A percentile compares a stretch with the other conserved stretches of the same genome.
These are phyloP conservation scores for Mycocentrospora acerina DNA, from an alignment of 2,329 filamentous ascomycete genomes.

Conservation along the genomic window DNA sequence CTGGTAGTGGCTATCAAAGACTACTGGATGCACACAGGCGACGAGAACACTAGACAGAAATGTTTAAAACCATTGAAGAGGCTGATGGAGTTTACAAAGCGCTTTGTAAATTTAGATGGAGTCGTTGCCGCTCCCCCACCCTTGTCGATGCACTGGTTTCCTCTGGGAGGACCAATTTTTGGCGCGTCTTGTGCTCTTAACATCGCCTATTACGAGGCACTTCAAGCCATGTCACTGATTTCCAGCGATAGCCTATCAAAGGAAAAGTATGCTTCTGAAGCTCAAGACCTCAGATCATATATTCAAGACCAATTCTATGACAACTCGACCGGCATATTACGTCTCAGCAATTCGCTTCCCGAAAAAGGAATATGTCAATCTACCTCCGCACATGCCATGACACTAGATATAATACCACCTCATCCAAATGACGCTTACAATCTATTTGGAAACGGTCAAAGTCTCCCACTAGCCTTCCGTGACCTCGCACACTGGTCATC, in stretches of 20 bases:
- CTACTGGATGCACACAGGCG: conserved; percentile 9
- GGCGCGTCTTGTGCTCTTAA: conserved; percentile 7
- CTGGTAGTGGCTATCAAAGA: conserved; percentile 7
- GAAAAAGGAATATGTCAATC: conserved; percentile 7
- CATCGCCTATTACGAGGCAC: conserved; percentile 9
- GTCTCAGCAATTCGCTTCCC: conserved; percentile 1
- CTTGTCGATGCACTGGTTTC: conserved; percentile 11
- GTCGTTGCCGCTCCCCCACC: conserved; percentile 6
- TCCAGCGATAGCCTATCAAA: neutral
- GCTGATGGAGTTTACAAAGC: conserved; percentile 3
- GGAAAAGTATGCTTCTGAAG: conserved; percentile 1
- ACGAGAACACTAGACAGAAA: conserved; percentile 1
- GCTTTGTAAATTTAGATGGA: conserved; percentile 1
- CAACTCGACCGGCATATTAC: conserved; percentile 1
- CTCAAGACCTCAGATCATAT: conserved; percentile 1
- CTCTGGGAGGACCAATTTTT: conserved; percentile 10
- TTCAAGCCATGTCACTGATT: conserved; percentile 4
- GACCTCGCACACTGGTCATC: conserved; percentile 8
- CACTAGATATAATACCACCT: neutral
- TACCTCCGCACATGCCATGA: conserved; percentile 6
- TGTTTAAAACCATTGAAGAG: conserved; percentile 1
- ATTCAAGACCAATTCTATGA: conserved; percentile 4
- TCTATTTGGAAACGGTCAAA: neutral
- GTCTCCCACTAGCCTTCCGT: conserved; percentile 5
- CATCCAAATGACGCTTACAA: conserved; percentile 4